Percentiles rank a stretch among this genome's conserved stretches.
phyloP scores from a whole-genome alignment of 1,284 basidiomycete species.

The Sporisorium graminicola region DNA sequence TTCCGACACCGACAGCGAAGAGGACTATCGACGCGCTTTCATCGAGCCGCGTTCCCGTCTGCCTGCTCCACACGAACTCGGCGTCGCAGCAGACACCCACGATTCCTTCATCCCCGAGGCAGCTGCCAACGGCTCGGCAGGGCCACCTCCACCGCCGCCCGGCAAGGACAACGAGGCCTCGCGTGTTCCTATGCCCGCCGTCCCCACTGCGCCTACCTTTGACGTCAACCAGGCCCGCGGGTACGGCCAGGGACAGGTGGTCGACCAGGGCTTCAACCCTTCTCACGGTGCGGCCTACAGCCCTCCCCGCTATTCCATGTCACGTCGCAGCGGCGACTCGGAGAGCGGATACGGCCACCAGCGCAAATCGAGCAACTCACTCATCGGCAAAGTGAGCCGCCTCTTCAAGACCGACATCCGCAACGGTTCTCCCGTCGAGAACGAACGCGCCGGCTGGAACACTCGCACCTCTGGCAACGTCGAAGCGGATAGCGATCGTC shows the following conservation, averaged over 20 bases:
- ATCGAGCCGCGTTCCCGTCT: constrained; percentile 49
- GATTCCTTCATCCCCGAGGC: constrained; percentile 45
- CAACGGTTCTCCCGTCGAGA: constrained; percentile 15
- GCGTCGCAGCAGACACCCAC: constrained; percentile 44
- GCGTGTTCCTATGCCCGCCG: constrained; percentile 44
- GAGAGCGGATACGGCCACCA: constrained; percentile 44
- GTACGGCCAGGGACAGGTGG: constrained; percentile 27
- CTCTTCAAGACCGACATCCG: constrained; percentile 67
- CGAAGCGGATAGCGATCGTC: constrained; percentile 18
- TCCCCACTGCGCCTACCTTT: constrained; percentile 55
- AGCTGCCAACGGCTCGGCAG: constrained; percentile 20
- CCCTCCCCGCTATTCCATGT: constrained; percentile 42
- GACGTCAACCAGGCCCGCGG: constrained; percentile 52
- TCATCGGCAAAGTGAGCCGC: constrained; percentile 62
- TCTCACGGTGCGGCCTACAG: constrained; percentile 15
- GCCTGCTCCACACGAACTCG: constrained; percentile 51
- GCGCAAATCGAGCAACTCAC: constrained; percentile 53
- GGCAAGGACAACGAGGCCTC: constrained; percentile 37
- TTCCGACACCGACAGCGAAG: constrained; percentile 55
- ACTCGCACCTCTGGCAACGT: constrained; percentile 45
- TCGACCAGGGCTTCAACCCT: constrained; percentile 36
- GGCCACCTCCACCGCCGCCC: constrained; percentile 23
- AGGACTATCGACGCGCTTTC: constrained; percentile 54
- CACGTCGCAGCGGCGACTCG: constrained; percentile 34
- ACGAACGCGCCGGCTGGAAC: constrained; percentile 35